Conservation (phyloP, 352 stramenopile species). For the Pilasporangium apinafurcum region DNA sequence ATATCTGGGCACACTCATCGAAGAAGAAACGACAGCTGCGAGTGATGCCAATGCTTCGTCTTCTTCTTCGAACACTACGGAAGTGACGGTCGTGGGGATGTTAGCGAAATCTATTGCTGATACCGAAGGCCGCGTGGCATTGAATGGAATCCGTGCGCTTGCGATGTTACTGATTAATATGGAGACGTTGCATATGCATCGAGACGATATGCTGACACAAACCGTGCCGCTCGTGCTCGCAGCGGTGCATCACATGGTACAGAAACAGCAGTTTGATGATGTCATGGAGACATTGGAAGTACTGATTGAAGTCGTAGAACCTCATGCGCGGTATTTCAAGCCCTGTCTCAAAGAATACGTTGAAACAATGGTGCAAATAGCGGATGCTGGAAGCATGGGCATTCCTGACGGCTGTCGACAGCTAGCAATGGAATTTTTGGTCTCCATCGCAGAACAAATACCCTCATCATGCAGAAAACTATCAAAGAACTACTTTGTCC, state of each 20-base stretch:
- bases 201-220: slow-evolving; percentile 41
- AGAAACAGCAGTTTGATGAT: slow-evolving; percentile 47
- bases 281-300: slow-evolving; percentile 79
- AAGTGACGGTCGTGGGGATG: slow-evolving; percentile 45
- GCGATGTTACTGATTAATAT: slow-evolving; percentile 74
- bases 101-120: slow-evolving; percentile 47
- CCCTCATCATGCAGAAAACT: slow-evolving; percentile 53
- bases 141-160: slow-evolving; percentile 66
- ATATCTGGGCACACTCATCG: slow-evolving; percentile 57
- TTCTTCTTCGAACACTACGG: slow-evolving; percentile 15
- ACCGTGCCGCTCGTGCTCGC: slow-evolving; percentile 48
- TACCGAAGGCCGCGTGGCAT: slow-evolving; percentile 47
- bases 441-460: slow-evolving; percentile 70
- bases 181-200: slow-evolving; percentile 47
- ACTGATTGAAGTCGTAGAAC: slow-evolving; percentile 74
- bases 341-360: slow-evolving; percentile 50
- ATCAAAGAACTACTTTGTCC: slow-evolving; percentile 72
- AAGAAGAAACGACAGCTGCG: no score
- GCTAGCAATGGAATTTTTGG: slow-evolving; percentile 81
- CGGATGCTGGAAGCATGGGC: slow-evolving; percentile 13
- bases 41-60: slow-evolving; percentile 8
- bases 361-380: slow-evolving; percentile 68
- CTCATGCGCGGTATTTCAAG: slow-evolving; percentile 68
- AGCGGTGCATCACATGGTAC: slow-evolving; percentile 45
- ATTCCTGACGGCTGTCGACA: slow-evolving; percentile 69